A percentile compares a stretch with the other conserved stretches of the same genome.
These are phyloP conservation scores for Suhomyces guaymorum DNA, from an alignment of 1,139 yeast species.

Conservation along the genomic window DNA sequence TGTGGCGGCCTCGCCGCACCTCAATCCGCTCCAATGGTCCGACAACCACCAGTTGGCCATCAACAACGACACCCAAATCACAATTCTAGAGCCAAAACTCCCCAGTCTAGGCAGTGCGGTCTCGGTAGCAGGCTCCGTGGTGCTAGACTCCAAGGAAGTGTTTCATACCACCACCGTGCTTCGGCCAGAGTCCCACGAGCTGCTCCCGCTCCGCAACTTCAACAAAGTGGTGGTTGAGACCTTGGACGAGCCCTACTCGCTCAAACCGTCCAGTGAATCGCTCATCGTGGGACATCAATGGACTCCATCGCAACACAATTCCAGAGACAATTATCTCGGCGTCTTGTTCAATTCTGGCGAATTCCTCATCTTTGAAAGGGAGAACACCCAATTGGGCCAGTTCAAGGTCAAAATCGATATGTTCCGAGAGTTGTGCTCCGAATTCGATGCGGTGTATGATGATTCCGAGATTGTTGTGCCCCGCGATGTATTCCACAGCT, in stretches of 20 bases:
- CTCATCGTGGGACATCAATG: slow-evolving; percentile 39
- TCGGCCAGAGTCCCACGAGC: slow-evolving; percentile 30
- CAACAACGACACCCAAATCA: slow-evolving; percentile 35
- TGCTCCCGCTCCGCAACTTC: slow-evolving; percentile 34
- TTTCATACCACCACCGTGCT: slow-evolving; percentile 31
- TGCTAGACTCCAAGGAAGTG: slow-evolving; percentile 32
- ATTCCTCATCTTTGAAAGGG: slow-evolving; percentile 33
- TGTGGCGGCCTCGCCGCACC: slow-evolving; percentile 22
- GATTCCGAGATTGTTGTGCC: slow-evolving; percentile 16
- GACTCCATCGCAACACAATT: slow-evolving; percentile 27
- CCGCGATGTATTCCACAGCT: slow-evolving; percentile 20
- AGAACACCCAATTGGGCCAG: slow-evolving; percentile 23
- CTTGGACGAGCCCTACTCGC: slow-evolving; percentile 32
- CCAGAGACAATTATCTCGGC: slow-evolving; percentile 35
- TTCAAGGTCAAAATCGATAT: slow-evolving; percentile 30
- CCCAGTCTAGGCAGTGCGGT: slow-evolving; percentile 38
- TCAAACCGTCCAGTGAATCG: slow-evolving; percentile 36
- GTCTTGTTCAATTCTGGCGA: slow-evolving; percentile 45
- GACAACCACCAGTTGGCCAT: slow-evolving; percentile 41
- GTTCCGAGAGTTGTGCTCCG: slow-evolving; percentile 28
- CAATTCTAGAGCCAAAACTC: slow-evolving; percentile 41
- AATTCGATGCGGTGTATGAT: slow-evolving; percentile 19
- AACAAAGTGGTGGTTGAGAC: slow-evolving; percentile 28
- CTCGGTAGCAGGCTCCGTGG: slow-evolving; percentile 13
- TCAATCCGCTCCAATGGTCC: slow-evolving; percentile 41